A percentile compares a stretch with the other conserved stretches of the same genome.
Evolutionary conservation across 140 eudicot genomes (phyloP).

Genomic region (Cichorium intybus): DNA sequence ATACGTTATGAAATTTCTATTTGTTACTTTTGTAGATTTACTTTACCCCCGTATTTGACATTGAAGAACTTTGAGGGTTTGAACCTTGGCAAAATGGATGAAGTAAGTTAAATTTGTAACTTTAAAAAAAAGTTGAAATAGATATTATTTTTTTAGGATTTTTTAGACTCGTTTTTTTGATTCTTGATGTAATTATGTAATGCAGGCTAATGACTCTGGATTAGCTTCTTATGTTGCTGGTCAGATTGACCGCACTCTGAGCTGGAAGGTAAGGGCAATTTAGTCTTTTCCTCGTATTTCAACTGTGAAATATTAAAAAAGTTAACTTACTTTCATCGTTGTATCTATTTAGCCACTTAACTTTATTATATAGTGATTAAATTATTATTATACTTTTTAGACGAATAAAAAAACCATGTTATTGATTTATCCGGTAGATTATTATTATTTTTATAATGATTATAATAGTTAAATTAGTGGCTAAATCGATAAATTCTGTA

Average conservation of each 20-base stretch:
- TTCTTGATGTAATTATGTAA: slow-evolving; percentile 5
- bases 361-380: too few relatives aligned
- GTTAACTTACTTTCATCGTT: too few relatives aligned
- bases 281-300: neutral
- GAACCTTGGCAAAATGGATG: slow-evolving; percentile 96
- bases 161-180: neutral
- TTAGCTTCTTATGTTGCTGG: slow-evolving; percentile 96
- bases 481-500: too few relatives aligned
- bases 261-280: slow-evolving; percentile 59
- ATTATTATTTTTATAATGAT: too few relatives aligned
- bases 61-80: slow-evolving; percentile 97
- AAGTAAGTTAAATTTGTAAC: slow-evolving; percentile 47
- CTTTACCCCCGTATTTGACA: slow-evolving; percentile 79
- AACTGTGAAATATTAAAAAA: too few relatives aligned
- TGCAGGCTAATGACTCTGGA: slow-evolving; percentile 93
- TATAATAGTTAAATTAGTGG: too few relatives aligned
- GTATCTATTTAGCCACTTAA: too few relatives aligned
- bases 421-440: too few relatives aligned
- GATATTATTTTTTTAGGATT: too few relatives aligned
- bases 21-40: slow-evolving; percentile 40
- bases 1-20: neutral
- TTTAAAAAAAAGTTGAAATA: too few relatives aligned
- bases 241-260: slow-evolving; percentile 95
- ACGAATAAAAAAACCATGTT: too few relatives aligned
- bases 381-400: too few relatives aligned